Base-by-base conservation (phyloP, 75 land plant species). In the Pinus tabuliformis region DNA sequence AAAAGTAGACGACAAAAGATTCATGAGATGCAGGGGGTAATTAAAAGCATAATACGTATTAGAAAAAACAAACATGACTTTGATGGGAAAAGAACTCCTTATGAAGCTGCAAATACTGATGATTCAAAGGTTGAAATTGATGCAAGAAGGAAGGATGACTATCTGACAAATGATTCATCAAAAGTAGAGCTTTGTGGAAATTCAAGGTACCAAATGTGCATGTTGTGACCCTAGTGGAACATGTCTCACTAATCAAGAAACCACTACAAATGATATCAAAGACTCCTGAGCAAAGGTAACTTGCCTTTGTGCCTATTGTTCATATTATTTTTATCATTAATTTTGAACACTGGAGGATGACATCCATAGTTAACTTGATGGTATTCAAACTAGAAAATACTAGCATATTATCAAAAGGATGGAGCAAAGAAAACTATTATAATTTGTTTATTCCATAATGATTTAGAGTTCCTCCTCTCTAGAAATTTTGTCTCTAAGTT, bases 91-190 rank as follows among this genome's bases (percentile, higher is more conserved):
- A 71, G 49, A 71, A 62, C 8, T 63, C 59, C 52, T 42, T 54
- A n/a, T 74, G 60, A 80, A 30, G 28, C 58, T 37, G 77, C 71
- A 56, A 70, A 21, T 16, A 79, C 75, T 57, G 87, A 89, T 64
- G 89, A 81, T 30, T 75, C 78, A 52, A 89, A 89, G 39, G 72
- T 24, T 26, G 59, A 57, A 16, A 62, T 73, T 73, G 75, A 73
- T 2, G 16, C 75, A 56, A 73, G 62, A 21, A 78, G 56, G 45
- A 78, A 18, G 30, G 78, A 81, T 39, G 82, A 77, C 28, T 52
- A 57, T 21, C 76, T 80, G 57, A 85, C 83, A 18, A 87, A 87
- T 73, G 87, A 85, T 79, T 87, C 84, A 30, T 90, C 92, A 4
- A 89, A 90, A 74, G 73, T 83, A 37, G 92, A 87, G 56, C 26